phyloP scores from a whole-genome alignment of 1,139 yeast genomes.

The Yamadazyma sp. region DNA sequence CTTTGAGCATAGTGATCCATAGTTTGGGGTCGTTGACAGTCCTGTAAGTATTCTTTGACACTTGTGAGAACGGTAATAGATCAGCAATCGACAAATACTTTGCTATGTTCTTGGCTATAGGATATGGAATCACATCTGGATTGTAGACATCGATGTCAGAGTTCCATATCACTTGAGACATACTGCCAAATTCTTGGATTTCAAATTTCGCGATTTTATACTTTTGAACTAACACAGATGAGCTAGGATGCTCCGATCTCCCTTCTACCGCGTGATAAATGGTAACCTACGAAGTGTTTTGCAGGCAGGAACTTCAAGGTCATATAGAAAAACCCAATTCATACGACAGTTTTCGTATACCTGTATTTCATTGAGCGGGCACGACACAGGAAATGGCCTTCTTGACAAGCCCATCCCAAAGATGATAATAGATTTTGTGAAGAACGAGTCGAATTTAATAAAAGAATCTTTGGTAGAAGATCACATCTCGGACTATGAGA shows the following conservation, averaged over 20 bases:
- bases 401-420: slow-evolving; percentile 10
- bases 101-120: slow-evolving; percentile 39
- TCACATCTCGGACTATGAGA: neutral
- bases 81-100: slow-evolving; percentile 37
- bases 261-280: neutral
- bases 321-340: neutral
- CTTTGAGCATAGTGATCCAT: slow-evolving; percentile 53
- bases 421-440: slow-evolving; percentile 16
- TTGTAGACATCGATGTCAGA: slow-evolving; percentile 49
- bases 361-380: neutral
- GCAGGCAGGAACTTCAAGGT: neutral
- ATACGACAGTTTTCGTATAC: slow-evolving; percentile 1
- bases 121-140: slow-evolving; percentile 40
- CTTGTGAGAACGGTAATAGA: slow-evolving; percentile 33
- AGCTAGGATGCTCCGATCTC: slow-evolving; percentile 1
- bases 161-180: slow-evolving; percentile 52
- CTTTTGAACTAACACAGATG: slow-evolving; percentile 1
- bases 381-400: neutral
- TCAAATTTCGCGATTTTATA: neutral
- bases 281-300: neutral
- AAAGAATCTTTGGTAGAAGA: slow-evolving; percentile 11
- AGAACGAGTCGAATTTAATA: slow-evolving; percentile 16
- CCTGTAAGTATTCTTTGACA: slow-evolving; percentile 38
- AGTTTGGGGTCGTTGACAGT: slow-evolving; percentile 40
- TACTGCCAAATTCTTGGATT: slow-evolving; percentile 12